Conservation (phyloP, 805 yeast species). For the Saccharomycopsis guyanensis region DNA sequence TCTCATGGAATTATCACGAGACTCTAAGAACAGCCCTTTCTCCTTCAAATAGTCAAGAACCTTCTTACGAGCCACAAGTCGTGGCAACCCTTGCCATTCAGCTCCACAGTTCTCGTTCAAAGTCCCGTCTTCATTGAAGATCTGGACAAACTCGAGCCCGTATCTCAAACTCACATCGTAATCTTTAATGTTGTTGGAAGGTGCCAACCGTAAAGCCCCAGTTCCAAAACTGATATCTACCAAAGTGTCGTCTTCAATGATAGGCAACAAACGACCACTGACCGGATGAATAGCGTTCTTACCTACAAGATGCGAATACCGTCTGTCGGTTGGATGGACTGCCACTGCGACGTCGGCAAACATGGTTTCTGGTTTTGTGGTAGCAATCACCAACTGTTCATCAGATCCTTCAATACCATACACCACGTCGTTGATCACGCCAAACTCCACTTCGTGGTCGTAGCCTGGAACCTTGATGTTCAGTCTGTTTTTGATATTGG, state of each 20-base stretch:
- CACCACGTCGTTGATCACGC: constrained; percentile 89
- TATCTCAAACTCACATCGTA: constrained; percentile 93
- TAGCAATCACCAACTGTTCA: constrained; percentile 84
- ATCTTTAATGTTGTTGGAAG: constrained; percentile 97
- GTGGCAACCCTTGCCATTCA: constrained; percentile 72
- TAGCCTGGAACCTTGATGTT: constrained; percentile 80
- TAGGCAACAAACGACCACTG: constrained; percentile 75
- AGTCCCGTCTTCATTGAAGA: constrained; percentile 84
- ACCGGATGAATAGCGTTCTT: constrained; percentile 94
- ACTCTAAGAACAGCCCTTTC: constrained; percentile 68
- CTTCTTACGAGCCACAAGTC: constrained; percentile 84
- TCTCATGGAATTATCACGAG: constrained; percentile 91
- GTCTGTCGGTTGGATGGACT: constrained; percentile 88
- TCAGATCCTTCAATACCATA: constrained; percentile 63
- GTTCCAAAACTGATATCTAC: constrained; percentile 99
- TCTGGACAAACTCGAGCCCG: constrained; percentile 77
- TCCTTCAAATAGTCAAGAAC: constrained; percentile 75
- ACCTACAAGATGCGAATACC: constrained; percentile 81
- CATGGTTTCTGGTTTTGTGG: constrained; percentile 97
- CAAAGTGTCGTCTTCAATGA: constrained; percentile 81
- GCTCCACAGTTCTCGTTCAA: constrained; percentile 90
- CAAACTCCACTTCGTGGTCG: constrained; percentile 85
- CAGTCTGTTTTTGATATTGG: constrained; percentile 78
- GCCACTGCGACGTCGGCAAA: constrained; percentile 98
- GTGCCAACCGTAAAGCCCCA: constrained; percentile 98